These are phyloP conservation scores for Bolboschoenoplectus hybrid DNA, from an alignment of 202 grass and related monocot species.

Conservation along the genomic window DNA sequence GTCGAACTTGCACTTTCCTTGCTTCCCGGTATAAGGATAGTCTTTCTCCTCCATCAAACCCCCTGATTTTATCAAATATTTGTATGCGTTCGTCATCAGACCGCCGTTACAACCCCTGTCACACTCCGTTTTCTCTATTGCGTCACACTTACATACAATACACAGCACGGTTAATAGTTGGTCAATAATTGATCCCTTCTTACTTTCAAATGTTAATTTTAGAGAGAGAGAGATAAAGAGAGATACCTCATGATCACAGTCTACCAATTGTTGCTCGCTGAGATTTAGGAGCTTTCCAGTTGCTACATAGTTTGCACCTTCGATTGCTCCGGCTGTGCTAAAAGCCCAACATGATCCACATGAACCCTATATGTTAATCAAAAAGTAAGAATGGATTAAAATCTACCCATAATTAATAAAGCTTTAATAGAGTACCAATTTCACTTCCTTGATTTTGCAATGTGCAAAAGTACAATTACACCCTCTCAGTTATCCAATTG, in stretches of 20 bases:
- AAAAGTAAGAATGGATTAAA: not conserved
- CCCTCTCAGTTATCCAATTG: not conserved
- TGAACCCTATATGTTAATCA: constrained; percentile 45
- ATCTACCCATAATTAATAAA: not conserved
- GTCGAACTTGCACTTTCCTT: constrained; percentile 71
- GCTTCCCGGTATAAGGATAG: constrained; percentile 62
- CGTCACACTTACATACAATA: constrained; percentile 52
- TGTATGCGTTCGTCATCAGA: constrained; percentile 83
- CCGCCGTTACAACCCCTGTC: constrained; percentile 76
- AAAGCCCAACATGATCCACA: constrained; percentile 94
- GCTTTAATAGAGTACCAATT: not conserved
- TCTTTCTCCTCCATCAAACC: constrained; percentile 67
- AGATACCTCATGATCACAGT: constrained; percentile 83
- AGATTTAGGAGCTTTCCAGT: constrained; percentile 70
- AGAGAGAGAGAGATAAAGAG: not conserved
- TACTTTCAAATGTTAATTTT: not conserved
- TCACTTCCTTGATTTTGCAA: not conserved
- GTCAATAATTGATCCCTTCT: not conserved
- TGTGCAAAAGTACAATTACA: not conserved
- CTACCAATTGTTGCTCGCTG: constrained; percentile 83
- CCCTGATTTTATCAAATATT: constrained; percentile 62
- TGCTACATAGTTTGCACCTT: constrained; percentile 73
- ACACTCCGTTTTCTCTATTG: constrained; percentile 52
- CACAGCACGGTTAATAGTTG: not conserved
- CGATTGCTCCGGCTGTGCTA: constrained; percentile 74